Base-by-base conservation (phyloP, 2,329 filamentous ascomycete genomes). In the Monosporascus sp. region DNA sequence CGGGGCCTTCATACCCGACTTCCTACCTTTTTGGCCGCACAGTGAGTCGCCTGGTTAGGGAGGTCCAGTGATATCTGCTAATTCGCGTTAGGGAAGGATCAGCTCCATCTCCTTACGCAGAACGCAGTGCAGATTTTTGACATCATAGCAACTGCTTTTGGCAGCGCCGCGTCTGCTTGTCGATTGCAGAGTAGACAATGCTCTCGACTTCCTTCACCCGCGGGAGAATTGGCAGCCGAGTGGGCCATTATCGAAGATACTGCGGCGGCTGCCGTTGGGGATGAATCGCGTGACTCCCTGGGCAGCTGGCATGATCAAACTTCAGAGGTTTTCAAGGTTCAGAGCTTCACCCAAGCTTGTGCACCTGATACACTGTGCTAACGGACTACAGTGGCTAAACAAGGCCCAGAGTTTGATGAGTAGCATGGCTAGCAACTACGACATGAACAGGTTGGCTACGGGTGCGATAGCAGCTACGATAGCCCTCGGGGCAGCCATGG, bases 371-470 rank as follows among this genome's bases (percentile, higher is more conserved):
- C 20, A 20, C 48, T 54, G 17, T 55, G 45, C 55, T 59, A 43
- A 57, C 22, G 49, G 68, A 48, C 41, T 67, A 9, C 55, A 77
- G 69, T 95, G 94, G 78, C 80, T 91, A 49, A 80, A 77, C 50
- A 74, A 78, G 52, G 88, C 91, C 1, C 94, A 97, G 68, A 78
- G 81, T 22, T 73, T 91, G 17, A 89, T 99, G 80, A 95, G 90
- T 63, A 87, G 85, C 63, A 91, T 94, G 67, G 92, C 94, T 5
- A 97, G 91, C 69, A 95, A 96, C 67, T 99, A 99, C 68, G 81
- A 96, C 65, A 77, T 95, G 58, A 65, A 77, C 1, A 83, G 79
- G 50, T 78, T 95, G 48, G 62, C 70, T 2, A 60, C 77, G 2
- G 81, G 81, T 1, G 71, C 75, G 46, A 67, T 57, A 2, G 55